Evolutionary conservation across 2,329 filamentous ascomycete species (phyloP), one percentile per base, ranked within the genome.

Genomic region (Fusarium nygamai): DNA sequence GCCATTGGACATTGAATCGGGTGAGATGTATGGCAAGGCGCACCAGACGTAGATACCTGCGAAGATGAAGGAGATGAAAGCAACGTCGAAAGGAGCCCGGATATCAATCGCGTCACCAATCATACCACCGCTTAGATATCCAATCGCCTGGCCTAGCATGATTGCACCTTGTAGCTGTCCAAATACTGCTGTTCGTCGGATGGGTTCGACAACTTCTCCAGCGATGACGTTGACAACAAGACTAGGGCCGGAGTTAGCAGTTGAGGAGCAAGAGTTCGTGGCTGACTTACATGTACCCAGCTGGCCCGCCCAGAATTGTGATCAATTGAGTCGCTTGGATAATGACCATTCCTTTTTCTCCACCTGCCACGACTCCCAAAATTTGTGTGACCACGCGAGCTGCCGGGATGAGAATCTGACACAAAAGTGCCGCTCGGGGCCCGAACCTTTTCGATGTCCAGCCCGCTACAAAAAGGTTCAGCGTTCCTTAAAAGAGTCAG

Each of bases 151-250:
- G 0, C 92, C 92, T 5, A 94, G 84, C 87, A 93, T 92, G 64
- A 92, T 88, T 61, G 86, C 88, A 0, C 92, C 92, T 72, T 92
- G 90, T 1, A 94, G 82, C 73, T 88, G 85, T 1, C 92, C 92
- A 66, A 94, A 89, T 0, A 91, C 88, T 1, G 86, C 89, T 0
- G 92, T 94, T 7, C 92, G 85, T 61, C 88, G 84, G 27, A 86
- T 82, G 0, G 91, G 87, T 44, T 88, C 84, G 0, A 92, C 89
- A 6, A 92, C 83, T 78, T 93, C 92, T 4, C 91, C 88, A 2
- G 92, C 90, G 50, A 92, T 90, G 19, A 91, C 91, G 74, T 94
- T 94, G 29, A 93, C 84, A 3, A 92, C 88, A 8, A 94, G 85
- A 14, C 84, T 86, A 1, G 14, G 1, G 8, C 6, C 1, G 12